These are phyloP conservation scores for Saturnispora mendoncae DNA, from an alignment of 805 yeast genomes.

Conservation along the genomic window DNA sequence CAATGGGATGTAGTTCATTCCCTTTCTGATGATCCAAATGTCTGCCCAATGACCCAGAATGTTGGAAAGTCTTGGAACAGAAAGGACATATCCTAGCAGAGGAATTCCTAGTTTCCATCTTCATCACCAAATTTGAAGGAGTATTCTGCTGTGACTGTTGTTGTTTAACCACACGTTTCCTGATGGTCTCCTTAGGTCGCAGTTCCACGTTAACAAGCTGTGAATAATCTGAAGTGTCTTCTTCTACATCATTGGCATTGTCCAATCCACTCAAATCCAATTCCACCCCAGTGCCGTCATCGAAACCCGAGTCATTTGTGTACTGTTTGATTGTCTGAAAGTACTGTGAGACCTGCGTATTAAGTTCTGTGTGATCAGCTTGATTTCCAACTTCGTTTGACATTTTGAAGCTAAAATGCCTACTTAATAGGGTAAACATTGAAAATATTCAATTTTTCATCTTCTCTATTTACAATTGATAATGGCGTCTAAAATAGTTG, in stretches of 20 bases:
- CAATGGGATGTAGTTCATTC: conserved; percentile 41
- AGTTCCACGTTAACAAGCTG: background rate
- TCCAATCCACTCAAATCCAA: conserved; percentile 13
- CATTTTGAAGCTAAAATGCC: too few species aligned
- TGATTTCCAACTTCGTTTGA: conserved; percentile 6
- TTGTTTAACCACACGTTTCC: background rate
- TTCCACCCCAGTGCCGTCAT: conserved; percentile 16
- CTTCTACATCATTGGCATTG: background rate
- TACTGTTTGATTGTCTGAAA: conserved; percentile 21
- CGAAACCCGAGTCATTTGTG: conserved; percentile 12
- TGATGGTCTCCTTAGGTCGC: background rate
- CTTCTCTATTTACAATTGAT: background rate
- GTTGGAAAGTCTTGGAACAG: conserved; percentile 45
- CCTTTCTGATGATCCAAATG: conserved; percentile 52
- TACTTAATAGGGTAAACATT: too few species aligned
- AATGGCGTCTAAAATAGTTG: conserved; percentile 15
- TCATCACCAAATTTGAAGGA: conserved; percentile 1
- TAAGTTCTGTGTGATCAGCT: conserved; percentile 23
- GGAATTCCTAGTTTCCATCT: background rate
- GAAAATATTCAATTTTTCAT: background rate
- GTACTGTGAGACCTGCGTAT: conserved; percentile 24
- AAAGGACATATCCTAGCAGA: conserved; percentile 31
- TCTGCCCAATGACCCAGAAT: conserved; percentile 52
- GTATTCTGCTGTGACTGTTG: background rate
- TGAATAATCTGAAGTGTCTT: conserved; percentile 1